Evolutionary conservation across 2,329 filamentous ascomycete genomes (phyloP), one percentile per base, ranked within the genome.

Genomic region (Pyrenophora graminea): DNA sequence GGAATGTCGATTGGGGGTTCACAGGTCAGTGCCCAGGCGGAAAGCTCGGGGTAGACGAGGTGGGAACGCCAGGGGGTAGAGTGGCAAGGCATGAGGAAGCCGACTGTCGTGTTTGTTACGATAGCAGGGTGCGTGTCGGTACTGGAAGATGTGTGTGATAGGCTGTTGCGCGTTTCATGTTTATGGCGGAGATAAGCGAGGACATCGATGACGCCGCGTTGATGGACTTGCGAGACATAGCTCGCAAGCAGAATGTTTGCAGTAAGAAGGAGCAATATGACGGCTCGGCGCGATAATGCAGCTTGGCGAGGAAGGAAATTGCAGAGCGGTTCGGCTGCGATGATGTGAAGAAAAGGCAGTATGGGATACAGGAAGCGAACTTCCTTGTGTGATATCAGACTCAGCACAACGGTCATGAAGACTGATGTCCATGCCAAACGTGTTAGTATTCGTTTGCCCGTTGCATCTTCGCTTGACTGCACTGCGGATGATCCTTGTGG

Each of bases 311-410:
- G 74, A 70, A 93, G 91, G 76, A 90, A 91, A 7, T 78, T 72
- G 2, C 83, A 78, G 13, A 90, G 74, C 2, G 85, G 80, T 0
- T 85, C 82, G 0, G 91, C 90, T 1, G 89, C 85, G 33, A 97
- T 78, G 56, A 96, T 77, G 69, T 94, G 90, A 6, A 99, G 81
- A n/a, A 87, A 82, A 1, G 94, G 93, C 1, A 97, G 82, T 15
- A 99, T 82, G 1, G 94, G 93, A 66, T 96, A 96, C 61, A 97
- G 89, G 77, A 99, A 99, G 66, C 94, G 90, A 63, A 96, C 90
- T 79, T 99, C 94, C 73, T 99, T 99, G 77, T 99, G 94, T 1
- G 91, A 86, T 60, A 97, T 89, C 39, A 89, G 68, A 1, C 90
- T 96, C 30, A 97, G 81, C 1, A 76, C 69, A 8, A 89, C 75